Evolutionary conservation across 257 asterid genomes (phyloP).

Genomic region (Solanum bulbocastanum): DNA sequence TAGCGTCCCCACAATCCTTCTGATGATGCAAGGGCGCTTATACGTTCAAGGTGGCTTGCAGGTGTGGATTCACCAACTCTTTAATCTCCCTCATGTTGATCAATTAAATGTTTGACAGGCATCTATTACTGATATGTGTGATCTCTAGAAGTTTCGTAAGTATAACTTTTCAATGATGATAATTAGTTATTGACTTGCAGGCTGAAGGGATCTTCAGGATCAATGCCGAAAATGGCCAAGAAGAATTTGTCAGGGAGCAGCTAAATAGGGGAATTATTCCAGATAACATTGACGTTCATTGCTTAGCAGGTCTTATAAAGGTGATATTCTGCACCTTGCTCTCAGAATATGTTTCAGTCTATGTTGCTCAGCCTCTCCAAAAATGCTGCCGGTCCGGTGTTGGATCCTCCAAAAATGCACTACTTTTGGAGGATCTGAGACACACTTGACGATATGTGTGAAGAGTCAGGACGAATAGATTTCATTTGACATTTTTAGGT

Average conservation of each 20-base stretch:
- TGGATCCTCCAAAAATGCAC: background rate
- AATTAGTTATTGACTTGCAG: conserved; percentile 18
- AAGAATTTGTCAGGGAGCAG: conserved; percentile 54
- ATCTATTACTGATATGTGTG: background rate
- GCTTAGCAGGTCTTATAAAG: conserved; percentile 77
- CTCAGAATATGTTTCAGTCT: background rate
- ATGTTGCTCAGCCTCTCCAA: background rate
- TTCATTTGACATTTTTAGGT: background rate
- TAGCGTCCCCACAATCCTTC: conserved; percentile 71
- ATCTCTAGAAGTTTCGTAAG: background rate
- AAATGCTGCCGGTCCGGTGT: background rate
- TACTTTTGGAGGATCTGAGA: background rate
- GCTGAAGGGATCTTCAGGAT: conserved; percentile 79
- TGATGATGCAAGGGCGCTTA: conserved; percentile 84
- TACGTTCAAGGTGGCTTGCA: conserved; percentile 71
- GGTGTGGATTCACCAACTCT: conserved; percentile 21
- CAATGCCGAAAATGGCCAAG: conserved; percentile 63
- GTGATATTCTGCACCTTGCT: conserved; percentile 11
- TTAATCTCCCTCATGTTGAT: background rate
- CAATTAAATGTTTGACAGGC: background rate
- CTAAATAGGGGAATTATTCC: conserved; percentile 53
- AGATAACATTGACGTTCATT: conserved; percentile 62
- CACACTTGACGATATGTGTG: background rate
- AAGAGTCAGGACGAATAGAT: background rate
- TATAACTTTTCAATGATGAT: background rate